Evolutionary conservation across 345 rosid genomes (phyloP), one percentile per base, ranked within the genome.

Genomic region (Triadica sebifera): DNA sequence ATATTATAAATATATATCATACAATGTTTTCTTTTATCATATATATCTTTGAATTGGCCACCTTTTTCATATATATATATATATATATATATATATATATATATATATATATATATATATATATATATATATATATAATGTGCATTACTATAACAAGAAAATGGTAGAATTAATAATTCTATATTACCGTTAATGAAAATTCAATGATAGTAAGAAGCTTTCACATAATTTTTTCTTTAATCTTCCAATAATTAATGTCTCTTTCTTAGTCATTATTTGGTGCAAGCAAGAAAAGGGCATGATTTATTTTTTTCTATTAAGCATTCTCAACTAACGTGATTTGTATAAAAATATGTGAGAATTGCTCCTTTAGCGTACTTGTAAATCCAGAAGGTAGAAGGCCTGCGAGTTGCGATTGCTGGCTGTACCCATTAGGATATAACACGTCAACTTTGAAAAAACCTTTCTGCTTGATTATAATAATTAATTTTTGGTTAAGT

Each of bases 261-360:
- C 37, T 77, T 25, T 52, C 50, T 68, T 34, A n/a, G 59, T 73
- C 76, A 43, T 60, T 56, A 19, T 57, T 22, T 38, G 41, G n/a
- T 78, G 62, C 71, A 62, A 73, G 66, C 24, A 16, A 69, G 71
- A 46, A 56, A 49, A 49, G 53, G 34, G 38, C 69, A 62, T 53
- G 67, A 16, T 47, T 71, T 63, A 20, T n/a, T 59, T 53, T 17
- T 70, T 16, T 6, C 0, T 51, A 4, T 8, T 51, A 4, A 45
- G 46, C 51, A 20, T 12, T 45, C 17, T 22, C 52, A 45, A 65
- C 69, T 11, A 12, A 12, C 55, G 22, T 29, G 39, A 67, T n/a
- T 13, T 24, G 19, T 52, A 52, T 52, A 52, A 5, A 52, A 52
- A 13, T 3, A 34, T 61, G 8, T 34, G 49, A 45, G 12, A 24